Base-by-base conservation (phyloP, 179 eudicot species). In the Sideroxylon spinosum region DNA sequence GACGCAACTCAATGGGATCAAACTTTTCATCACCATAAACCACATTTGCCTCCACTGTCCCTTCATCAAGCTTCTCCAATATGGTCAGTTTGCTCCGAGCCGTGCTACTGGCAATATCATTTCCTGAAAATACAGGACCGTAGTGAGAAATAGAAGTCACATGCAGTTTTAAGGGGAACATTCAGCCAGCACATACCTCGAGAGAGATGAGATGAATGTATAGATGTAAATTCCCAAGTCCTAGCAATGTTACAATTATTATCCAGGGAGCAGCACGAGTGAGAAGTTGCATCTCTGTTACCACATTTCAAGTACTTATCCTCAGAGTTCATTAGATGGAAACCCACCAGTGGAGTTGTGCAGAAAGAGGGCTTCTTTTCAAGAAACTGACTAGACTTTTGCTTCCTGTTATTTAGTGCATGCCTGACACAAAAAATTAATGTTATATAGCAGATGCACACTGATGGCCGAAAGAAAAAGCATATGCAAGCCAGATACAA, bases 1-100 rank as follows among this genome's bases (percentile, higher is more conserved):
- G 71, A 50, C 7, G 46, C 26, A 67, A 65, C 63, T 65, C 78
- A 65, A 76, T 49, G 44, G 71, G 71, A 64, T 49, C 48, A 76
- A 11, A 64, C 29, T 22, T 62, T n/a, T 65, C 62, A 26, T 50
- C 10, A 49, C 71, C 48, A 49, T 19, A 64, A 28, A 50, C 20
- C 64, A 29, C 26, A 25, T 49, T 49, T 64, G 48, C 71, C 65
- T 65, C 78, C 11, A 76, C 61, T 13, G 14, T 28, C 71, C 61
- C 71, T 32, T 76, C 50, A 0, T 64, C 71, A 63, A 65, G 78
- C 78, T 63, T 76, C 71, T 63, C 49, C 61, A 64, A 17, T 16
- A 64, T 28, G 62, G 16, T 49, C 26, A 63, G 71, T 50, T 48
- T 19, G 19, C 49, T 55, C 49, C 0, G 49, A 76, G 59, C 61